Base-by-base conservation (phyloP, 2,329 filamentous ascomycete genomes). In the Alternaria novae-zelandiae region DNA sequence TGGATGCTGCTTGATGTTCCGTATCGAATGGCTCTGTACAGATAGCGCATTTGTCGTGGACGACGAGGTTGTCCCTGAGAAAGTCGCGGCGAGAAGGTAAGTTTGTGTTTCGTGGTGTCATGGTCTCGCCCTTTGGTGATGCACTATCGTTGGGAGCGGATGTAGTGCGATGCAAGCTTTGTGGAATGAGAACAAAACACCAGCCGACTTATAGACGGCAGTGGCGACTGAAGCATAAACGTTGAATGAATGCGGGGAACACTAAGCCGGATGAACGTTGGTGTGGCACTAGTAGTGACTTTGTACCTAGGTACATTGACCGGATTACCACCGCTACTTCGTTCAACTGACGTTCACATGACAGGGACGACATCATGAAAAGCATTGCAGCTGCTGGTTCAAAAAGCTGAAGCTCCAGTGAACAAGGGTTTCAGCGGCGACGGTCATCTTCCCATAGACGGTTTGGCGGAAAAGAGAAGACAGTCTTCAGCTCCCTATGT, bases 381-480 rank as follows among this genome's bases (percentile, higher is more conserved):
- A 32, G 17, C 20, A n/a, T 21, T 15, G 49, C 21, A n/a, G n/a
- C 20, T 30, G 10, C 12, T 23, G 13, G 49, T 32, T n/a, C 12
- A 3, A 11, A 4, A 36, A 36, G 28, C 17, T 10, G 28, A 23
- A 8, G 5, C 21, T 51, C 10, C 13, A 13, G 28, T 51, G 12
- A 36, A 10, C 49, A 4, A 23, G 20, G 44, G 20, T 4, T 20
- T 51, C 17, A 51, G 28, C 17, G 13, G 13, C 17, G 12, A 12
- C 13, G 49, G 28, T 36, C 17, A 17, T 51, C 20, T 23, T 30
- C 13, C 28, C 12, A 15, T 15, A 51, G 17, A 13, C 13, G 46
- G 13, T 28, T 61, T n/a, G 54, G 59, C 3, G 59, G 59, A 8
- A 61, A 17, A n/a, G 26, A 58, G 26, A 61, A 26, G 36, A 61